Conservation (phyloP, 2,329 filamentous ascomycete species). For the Verticillium nubilum region DNA sequence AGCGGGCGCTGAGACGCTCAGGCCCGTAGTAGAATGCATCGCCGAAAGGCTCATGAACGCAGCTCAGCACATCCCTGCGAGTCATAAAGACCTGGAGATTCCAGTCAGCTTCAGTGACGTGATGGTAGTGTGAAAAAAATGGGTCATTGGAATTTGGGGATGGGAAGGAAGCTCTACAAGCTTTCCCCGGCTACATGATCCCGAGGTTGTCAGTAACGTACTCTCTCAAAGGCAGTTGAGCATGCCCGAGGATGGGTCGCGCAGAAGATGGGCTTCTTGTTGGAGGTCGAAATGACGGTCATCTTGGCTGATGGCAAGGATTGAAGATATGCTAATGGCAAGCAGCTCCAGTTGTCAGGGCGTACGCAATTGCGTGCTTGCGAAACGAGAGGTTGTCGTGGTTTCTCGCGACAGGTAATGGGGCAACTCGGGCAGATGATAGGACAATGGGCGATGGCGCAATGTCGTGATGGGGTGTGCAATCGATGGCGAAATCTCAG, state of each 20-base stretch:
- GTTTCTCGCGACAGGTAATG: not conserved
- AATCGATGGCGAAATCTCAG: constrained; percentile 2
- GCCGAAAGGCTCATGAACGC: constrained; percentile 92
- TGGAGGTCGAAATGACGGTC: not conserved
- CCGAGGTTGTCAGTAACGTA: constrained; percentile 35
- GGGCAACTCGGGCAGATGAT: not conserved
- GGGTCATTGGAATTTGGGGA: not conserved
- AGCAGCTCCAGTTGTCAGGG: not conserved
- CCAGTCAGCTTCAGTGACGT: constrained; percentile 3
- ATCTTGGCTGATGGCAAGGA: not conserved
- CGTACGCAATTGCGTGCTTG: not conserved
- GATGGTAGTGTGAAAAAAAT: not conserved
- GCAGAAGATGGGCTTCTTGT: constrained; percentile 68
- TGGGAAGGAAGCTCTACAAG: not conserved
- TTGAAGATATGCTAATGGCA: not conserved
- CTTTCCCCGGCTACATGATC: not conserved
- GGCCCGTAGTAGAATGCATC: constrained; percentile 96
- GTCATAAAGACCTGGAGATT: constrained; percentile 85
- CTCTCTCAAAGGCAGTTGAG: constrained; percentile 95
- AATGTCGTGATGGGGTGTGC: not conserved
- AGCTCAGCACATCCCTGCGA: constrained; percentile 71
- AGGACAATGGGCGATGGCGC: not conserved
- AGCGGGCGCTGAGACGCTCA: constrained; percentile 77
- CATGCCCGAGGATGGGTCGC: constrained; percentile 92
- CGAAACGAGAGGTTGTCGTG: not conserved